Conservation (phyloP, 164 flowering plant genomes). For the Tinospora cordifolia region DNA sequence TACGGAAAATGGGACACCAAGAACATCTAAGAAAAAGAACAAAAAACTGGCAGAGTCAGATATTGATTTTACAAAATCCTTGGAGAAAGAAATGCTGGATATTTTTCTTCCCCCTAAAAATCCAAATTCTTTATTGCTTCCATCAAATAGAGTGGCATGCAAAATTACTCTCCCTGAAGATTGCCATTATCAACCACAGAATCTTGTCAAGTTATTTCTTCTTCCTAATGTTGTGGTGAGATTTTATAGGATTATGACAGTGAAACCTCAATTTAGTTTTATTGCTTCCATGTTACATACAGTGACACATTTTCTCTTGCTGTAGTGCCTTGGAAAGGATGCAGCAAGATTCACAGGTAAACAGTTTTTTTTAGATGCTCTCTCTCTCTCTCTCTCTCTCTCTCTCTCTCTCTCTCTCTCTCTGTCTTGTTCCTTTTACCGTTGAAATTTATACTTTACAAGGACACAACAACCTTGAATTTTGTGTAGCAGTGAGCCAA, state of each 20-base stretch:
- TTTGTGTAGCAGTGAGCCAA: background rate
- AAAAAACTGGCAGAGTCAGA: slow-evolving; percentile 49
- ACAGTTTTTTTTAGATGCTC: background rate
- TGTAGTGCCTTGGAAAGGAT: slow-evolving; percentile 78
- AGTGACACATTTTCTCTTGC: slow-evolving; percentile 11
- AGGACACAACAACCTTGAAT: background rate
- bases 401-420: background rate
- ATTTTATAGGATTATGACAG: background rate
- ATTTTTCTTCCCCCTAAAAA: slow-evolving; percentile 81
- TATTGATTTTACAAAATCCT: slow-evolving; percentile 54
- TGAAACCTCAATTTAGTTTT: background rate
- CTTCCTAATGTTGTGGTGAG: slow-evolving; percentile 73
- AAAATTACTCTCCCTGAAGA: slow-evolving; percentile 83
- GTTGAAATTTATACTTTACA: background rate
- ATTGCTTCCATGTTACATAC: slow-evolving; percentile 7
- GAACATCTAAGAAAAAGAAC: slow-evolving; percentile 41
- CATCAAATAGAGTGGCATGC: slow-evolving; percentile 52
- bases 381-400: background rate
- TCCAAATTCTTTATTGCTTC: slow-evolving; percentile 60
- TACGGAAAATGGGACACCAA: slow-evolving; percentile 36
- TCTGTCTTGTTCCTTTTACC: background rate
- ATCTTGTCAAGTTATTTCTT: slow-evolving; percentile 91
- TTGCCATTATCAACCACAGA: slow-evolving; percentile 94
- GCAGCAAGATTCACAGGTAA: slow-evolving; percentile 46
- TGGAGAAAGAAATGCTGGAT: slow-evolving; percentile 52